Conservation (phyloP, 768 basidiomycete genomes). For the Gloeostereum incarnatum region DNA sequence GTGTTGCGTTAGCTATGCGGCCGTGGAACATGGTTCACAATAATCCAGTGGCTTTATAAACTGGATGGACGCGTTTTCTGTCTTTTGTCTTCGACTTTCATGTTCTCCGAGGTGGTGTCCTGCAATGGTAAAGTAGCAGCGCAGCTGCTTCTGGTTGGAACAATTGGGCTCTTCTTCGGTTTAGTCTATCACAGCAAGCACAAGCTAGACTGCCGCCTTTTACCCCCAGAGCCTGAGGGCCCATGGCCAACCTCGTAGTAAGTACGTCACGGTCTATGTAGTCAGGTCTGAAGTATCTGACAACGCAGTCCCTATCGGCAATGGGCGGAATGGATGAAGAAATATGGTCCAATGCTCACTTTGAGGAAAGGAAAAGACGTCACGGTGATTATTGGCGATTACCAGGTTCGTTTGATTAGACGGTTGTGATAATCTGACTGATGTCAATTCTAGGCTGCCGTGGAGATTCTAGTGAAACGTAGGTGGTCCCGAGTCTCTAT, state of each 20-base stretch:
- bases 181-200: too few relatives aligned
- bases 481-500: not conserved
- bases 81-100: too few relatives aligned
- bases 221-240: not conserved
- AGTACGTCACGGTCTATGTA: not conserved
- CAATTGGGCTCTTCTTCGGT: too few relatives aligned
- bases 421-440: not conserved
- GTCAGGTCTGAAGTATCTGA: not conserved
- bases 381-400: constrained; percentile 21
- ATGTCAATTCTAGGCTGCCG: not conserved
- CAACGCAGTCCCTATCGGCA: constrained; percentile 11
- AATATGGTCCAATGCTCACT: constrained; percentile 26
- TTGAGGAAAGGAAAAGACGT: constrained; percentile 19
- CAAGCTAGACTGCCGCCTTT: not conserved
- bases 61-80: too few relatives aligned
- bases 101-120: too few relatives aligned
- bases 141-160: too few relatives aligned
- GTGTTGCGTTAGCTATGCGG: too few relatives aligned
- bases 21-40: too few relatives aligned
- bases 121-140: too few relatives aligned
- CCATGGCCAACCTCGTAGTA: not conserved
- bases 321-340: constrained; percentile 21
- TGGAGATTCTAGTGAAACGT: not conserved
- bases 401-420: constrained; percentile 11
- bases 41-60: too few relatives aligned